phyloP scores from a whole-genome alignment of 768 basidiomycete species.

The Termitomyces sp. region DNA sequence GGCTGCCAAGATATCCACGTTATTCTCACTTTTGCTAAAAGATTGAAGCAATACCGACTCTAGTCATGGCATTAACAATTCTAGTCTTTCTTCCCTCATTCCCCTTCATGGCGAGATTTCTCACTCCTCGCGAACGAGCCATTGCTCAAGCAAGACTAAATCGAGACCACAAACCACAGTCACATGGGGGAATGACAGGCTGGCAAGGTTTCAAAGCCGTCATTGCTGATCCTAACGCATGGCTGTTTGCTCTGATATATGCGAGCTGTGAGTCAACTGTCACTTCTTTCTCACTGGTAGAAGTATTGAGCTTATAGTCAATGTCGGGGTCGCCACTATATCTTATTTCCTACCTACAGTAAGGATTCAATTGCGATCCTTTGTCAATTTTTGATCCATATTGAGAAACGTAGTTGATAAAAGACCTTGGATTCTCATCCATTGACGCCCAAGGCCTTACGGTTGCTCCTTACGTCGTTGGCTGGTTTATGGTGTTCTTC shows the following conservation, averaged over 20 bases:
- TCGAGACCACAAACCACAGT: slow-evolving; percentile 52
- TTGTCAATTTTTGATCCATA: neutral
- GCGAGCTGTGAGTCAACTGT: slow-evolving; percentile 42
- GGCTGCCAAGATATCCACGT: neutral
- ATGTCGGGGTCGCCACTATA: slow-evolving; percentile 53
- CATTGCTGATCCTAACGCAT: slow-evolving; percentile 46
- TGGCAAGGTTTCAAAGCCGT: slow-evolving; percentile 56
- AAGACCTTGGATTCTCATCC: slow-evolving; percentile 51
- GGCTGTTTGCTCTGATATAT: slow-evolving; percentile 50
- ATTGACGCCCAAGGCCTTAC: slow-evolving; percentile 58
- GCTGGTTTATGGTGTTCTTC: slow-evolving; percentile 53
- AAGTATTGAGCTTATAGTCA: slow-evolving; percentile 30
- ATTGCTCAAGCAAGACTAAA: slow-evolving; percentile 58
- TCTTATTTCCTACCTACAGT: slow-evolving; percentile 57
- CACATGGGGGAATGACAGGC: slow-evolving; percentile 56
- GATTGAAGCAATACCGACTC: slow-evolving; percentile 56
- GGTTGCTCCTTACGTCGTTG: slow-evolving; percentile 53
- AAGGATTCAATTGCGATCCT: slow-evolving; percentile 9
- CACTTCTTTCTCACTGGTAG: neutral
- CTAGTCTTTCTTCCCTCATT: slow-evolving; percentile 53
- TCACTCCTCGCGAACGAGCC: slow-evolving; percentile 48
- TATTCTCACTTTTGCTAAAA: slow-evolving; percentile 15
- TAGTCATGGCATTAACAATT: slow-evolving; percentile 48
- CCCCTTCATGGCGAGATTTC: slow-evolving; percentile 51
- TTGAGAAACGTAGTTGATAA: slow-evolving; percentile 39